These are phyloP conservation scores for Verticillium tricorpus DNA, from an alignment of 2,329 filamentous ascomycete genomes.

Conservation along the genomic window DNA sequence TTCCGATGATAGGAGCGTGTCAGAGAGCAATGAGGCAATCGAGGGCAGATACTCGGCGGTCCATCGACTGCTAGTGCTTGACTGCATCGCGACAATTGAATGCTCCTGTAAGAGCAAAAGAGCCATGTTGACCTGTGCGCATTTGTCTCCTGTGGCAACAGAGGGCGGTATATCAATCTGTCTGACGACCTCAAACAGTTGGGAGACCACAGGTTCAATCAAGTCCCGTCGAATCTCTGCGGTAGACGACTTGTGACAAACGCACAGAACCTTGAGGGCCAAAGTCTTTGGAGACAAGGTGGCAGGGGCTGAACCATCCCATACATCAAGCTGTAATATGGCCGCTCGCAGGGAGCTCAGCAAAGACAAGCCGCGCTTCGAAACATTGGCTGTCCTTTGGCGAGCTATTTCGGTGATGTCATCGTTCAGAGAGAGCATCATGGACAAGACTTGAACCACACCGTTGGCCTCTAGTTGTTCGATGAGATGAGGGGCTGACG, in stretches of 20 bases:
- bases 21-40: constrained; percentile 42
- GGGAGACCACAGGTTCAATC: constrained; percentile 9
- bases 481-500: constrained; percentile 55
- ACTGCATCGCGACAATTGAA: constrained; percentile 43
- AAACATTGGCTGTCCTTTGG: constrained; percentile 65
- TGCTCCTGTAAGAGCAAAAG: constrained; percentile 50
- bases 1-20: constrained; percentile 28
- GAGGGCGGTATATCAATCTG: not conserved
- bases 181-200: constrained; percentile 14
- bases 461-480: constrained; percentile 52
- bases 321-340: constrained; percentile 51
- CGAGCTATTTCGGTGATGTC: constrained; percentile 59
- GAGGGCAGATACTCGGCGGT: constrained; percentile 45
- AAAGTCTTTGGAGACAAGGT: constrained; percentile 59
- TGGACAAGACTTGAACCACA: constrained; percentile 49
- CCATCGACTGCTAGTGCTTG: constrained; percentile 30
- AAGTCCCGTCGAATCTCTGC: constrained; percentile 5
- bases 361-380: constrained; percentile 56
- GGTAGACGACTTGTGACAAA: constrained; percentile 2
- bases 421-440: constrained; percentile 45
- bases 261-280: constrained; percentile 53
- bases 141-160: not conserved
- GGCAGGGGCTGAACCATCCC: constrained; percentile 48
- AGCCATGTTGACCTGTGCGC: constrained; percentile 16
- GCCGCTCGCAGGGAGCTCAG: constrained; percentile 49